phyloP scores from a whole-genome alignment of 2,329 filamentous ascomycete genomes.

The Trichoderma hamatum region DNA sequence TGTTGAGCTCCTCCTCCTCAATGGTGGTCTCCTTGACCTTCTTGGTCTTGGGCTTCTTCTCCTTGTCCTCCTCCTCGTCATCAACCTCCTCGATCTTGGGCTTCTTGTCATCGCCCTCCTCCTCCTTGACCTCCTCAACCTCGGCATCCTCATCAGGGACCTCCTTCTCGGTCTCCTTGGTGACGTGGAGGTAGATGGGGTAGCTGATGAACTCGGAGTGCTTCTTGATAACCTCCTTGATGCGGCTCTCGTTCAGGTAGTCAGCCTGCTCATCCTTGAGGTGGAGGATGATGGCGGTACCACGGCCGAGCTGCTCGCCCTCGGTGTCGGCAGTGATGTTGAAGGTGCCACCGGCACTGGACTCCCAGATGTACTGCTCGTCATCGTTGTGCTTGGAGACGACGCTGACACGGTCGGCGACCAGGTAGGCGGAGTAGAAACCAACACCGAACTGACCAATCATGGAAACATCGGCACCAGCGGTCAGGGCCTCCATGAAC shows the following conservation, averaged over 20 bases:
- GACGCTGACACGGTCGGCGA: slow-evolving; percentile 94
- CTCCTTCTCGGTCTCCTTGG: slow-evolving; percentile 99
- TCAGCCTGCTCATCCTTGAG: slow-evolving; percentile 99
- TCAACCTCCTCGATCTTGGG: slow-evolving; percentile 92
- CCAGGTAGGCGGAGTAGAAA: slow-evolving; percentile 99
- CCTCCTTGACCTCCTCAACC: slow-evolving; percentile 64
- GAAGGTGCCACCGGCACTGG: slow-evolving; percentile 95
- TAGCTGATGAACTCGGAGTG: slow-evolving; percentile 99
- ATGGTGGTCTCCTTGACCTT: slow-evolving; percentile 98
- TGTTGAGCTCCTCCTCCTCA: slow-evolving; percentile 99
- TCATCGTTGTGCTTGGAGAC: slow-evolving; percentile 99
- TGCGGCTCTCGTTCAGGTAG: slow-evolving; percentile 97
- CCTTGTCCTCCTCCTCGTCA: slow-evolving; percentile 79
- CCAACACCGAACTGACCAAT: slow-evolving; percentile 99
- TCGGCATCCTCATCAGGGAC: slow-evolving; percentile 94
- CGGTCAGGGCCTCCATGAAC: slow-evolving; percentile 99
- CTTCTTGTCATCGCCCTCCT: slow-evolving; percentile 89
- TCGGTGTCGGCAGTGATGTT: slow-evolving; percentile 88
- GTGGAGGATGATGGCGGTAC: slow-evolving; percentile 97
- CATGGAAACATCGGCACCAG: slow-evolving; percentile 99
- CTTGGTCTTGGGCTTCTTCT: slow-evolving; percentile 98
- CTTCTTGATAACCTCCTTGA: slow-evolving; percentile 99
- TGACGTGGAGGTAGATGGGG: slow-evolving; percentile 99
- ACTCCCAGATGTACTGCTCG: slow-evolving; percentile 99
- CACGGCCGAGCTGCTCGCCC: slow-evolving; percentile 86